Evolutionary conservation across 495 filamentous ascomycete genomes (phyloP), one percentile per base, ranked within the genome.

Genomic region (Penicillium cataractarum): DNA sequence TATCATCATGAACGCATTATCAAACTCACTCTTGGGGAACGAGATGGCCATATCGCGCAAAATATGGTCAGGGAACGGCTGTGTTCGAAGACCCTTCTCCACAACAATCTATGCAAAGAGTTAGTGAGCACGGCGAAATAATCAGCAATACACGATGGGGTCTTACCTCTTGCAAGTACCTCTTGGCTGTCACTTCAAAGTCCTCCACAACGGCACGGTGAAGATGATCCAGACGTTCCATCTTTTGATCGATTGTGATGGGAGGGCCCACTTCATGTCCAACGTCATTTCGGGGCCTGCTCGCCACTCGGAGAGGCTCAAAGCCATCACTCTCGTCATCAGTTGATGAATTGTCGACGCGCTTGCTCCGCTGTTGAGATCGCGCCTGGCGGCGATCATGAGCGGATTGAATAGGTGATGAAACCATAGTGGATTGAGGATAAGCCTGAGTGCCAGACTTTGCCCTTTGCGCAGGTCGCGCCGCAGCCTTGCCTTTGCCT

Each of bases 41-140:
- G 78, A 67, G 42, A 97, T 90, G 6, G 86, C 92, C 89, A 99
- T 97, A 67, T 92, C 88, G 27, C 92, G 88, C 55, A 96, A 78
- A 2, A 91, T 80, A 29, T 81, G 82, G 67, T 97, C 92, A 0
- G 88, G 88, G 72, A 98, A 98, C 3, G 90, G 89, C 53, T 83
- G 77, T 19, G 77, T 81, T 12, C 88, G 86, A 21, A 91, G 77
- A 12, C 76, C 71, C 42, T 87, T 88, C 10, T 81, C 75, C 50
- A 88, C 81, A 57, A 92, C 82, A 27, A 97, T 77, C 57, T 85
- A 53, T 31, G 37, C 7, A n/a, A 58, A 53, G 44, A 21, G 26
- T 57, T 67, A 51, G 75, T 75, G 50, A 65, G 55, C 46, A 17
- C 26, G 2, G 17, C 35, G 37, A 37, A n/a, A 17, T 7, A 2